Evolutionary conservation across 306 rosid species (phyloP), one percentile per base, ranked within the genome.

Genomic region (Vicia faba): DNA sequence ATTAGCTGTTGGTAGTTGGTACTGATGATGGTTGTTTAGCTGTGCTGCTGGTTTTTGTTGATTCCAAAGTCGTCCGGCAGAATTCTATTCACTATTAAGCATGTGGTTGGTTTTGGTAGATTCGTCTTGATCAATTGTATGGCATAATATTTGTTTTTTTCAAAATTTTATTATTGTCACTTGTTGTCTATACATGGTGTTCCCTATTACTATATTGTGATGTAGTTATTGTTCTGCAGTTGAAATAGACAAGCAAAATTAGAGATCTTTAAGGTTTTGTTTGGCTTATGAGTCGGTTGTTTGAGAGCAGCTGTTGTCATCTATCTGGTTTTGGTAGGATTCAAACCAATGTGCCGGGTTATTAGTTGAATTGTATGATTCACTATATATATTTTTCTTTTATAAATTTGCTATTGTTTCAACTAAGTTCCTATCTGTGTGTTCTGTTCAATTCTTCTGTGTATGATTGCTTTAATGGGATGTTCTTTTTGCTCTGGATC

Each of bases 31-130:
- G 79, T 70, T 77, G 79, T 65, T 65, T 65, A 50, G 78, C 77
- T 70, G 74, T 75, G 78, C 54, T 73, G 84, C 70, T 66, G 80
- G 78, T 80, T 64, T 69, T 59, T 65, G 79, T 70, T 66, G 82
- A 60, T 68, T 76, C 74, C 50, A 64, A 70, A 48, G 74, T 58
- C 13, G 23, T 69, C 15, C 19, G 79, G 19, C n/a, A 60, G 35
- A 71, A 64, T 50, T 23, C 38, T 68, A 40, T 57, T 57, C 33
- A 38, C 19, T 46, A 1, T 33, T 49, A 38, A 69, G 74, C 59
- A 39, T 45, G 50, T 80, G 71, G 40, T 58, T 25, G 2, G 44
- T 65, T 65, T 54, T 60, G 38, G 18, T 33, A 6, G 56, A 38
- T 50, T 54, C 2, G 4, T 4, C 25, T 62, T n/a, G 64, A 15